Evolutionary conservation across 2,329 filamentous ascomycete genomes (phyloP).

Genomic region (Lasiodiplodia hormozganensis): DNA sequence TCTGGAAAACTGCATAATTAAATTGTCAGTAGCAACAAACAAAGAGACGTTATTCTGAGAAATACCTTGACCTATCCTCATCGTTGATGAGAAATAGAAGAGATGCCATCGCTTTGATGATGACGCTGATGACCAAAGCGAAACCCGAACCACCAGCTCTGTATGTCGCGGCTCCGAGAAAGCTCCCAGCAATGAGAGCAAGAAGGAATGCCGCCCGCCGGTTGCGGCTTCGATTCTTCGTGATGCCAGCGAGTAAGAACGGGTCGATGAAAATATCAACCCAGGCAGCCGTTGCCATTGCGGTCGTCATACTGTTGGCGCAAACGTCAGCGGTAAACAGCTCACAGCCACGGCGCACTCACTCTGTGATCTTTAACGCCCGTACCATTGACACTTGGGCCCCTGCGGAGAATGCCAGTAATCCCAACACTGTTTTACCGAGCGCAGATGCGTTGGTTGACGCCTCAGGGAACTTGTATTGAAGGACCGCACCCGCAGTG

Average conservation of each 20-base stretch:
- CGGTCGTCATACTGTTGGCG: conserved; percentile 11
- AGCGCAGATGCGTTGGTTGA: not conserved
- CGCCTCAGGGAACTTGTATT: not conserved
- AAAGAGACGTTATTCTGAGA: too few species aligned
- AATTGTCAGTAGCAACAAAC: too few species aligned
- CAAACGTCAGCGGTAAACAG: too few species aligned
- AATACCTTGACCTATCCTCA: not conserved
- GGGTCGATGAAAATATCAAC: conserved; percentile 28
- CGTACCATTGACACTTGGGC: conserved; percentile 1
- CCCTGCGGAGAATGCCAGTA: conserved; percentile 3
- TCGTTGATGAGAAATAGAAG: not conserved
- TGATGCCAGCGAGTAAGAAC: not conserved
- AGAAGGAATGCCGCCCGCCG: conserved; percentile 19
- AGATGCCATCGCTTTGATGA: not conserved
- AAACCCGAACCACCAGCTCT: not conserved
- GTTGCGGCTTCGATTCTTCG: conserved; percentile 20
- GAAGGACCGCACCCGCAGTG: not conserved
- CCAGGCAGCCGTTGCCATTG: conserved; percentile 29
- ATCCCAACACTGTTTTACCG: not conserved
- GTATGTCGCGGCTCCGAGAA: conserved; percentile 19
- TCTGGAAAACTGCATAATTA: too few species aligned
- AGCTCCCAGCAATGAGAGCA: conserved; percentile 22
- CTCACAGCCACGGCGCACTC: too few species aligned
- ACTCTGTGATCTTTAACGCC: conserved; percentile 10
- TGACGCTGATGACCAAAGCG: not conserved